Conservation (phyloP, 2,329 filamentous ascomycete genomes). For the Verticillium nonalfalfae region DNA sequence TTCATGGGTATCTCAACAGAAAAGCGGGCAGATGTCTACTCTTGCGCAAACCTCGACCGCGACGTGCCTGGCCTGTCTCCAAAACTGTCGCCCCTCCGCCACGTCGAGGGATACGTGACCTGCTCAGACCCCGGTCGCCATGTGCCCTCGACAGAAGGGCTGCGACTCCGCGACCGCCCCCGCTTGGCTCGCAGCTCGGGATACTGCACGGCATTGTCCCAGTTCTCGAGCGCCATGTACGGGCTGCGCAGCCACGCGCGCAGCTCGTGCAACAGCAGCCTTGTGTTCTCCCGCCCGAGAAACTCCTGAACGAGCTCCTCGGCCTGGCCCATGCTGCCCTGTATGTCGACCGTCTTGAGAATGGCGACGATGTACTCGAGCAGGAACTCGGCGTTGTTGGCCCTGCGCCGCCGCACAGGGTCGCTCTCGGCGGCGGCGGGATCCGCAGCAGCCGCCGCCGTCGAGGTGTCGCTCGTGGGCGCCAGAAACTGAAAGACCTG, state of each 20-base stretch:
- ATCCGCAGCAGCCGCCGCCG: neutral
- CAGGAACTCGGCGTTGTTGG: constrained; percentile 74
- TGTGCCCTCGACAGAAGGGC: neutral
- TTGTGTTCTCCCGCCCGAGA: constrained; percentile 65
- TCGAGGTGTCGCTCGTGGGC: constrained; percentile 8
- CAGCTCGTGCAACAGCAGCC: constrained; percentile 79
- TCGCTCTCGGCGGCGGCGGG: constrained; percentile 3
- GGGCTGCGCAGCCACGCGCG: constrained; percentile 79
- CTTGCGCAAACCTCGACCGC: neutral
- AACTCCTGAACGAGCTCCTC: constrained; percentile 76
- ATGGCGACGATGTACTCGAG: constrained; percentile 83
- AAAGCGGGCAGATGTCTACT: neutral
- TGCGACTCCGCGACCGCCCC: constrained; percentile 7
- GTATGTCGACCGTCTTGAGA: constrained; percentile 74
- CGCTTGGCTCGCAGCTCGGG: constrained; percentile 3
- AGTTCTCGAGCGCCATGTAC: constrained; percentile 62
- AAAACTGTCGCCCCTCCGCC: constrained; percentile 9
- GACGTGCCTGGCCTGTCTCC: neutral
- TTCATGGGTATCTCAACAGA: neutral
- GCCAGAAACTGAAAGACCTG: constrained; percentile 73
- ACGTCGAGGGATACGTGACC: constrained; percentile 9
- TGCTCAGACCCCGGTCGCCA: neutral
- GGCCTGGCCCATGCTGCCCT: constrained; percentile 70
- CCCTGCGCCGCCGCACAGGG: constrained; percentile 21
- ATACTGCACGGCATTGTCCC: constrained; percentile 79